Conservation (phyloP, 176 grass and related monocot genomes). For the Hsuehochloa calcarea region DNA sequence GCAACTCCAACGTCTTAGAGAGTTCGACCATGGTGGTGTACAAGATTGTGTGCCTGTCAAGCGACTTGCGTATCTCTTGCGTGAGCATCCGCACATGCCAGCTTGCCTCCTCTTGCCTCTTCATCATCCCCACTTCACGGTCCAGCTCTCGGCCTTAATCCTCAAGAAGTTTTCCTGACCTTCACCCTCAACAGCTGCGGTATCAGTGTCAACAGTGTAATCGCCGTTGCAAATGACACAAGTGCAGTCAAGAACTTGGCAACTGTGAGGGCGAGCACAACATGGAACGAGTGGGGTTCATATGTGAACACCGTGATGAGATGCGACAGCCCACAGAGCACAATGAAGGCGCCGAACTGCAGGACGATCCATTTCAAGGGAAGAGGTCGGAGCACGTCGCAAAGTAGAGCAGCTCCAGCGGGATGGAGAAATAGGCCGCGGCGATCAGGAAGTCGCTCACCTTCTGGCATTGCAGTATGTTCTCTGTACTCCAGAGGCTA, state of each 20-base stretch:
- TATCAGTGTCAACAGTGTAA: slow-evolving; percentile 75
- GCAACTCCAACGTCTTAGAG: slow-evolving; percentile 58
- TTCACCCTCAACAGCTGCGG: slow-evolving; percentile 80
- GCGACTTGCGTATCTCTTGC: slow-evolving; percentile 70
- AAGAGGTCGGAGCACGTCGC: slow-evolving; percentile 69
- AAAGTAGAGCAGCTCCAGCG: slow-evolving; percentile 79
- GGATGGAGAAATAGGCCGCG: slow-evolving; percentile 83
- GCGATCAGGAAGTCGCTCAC: slow-evolving; percentile 82
- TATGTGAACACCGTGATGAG: slow-evolving; percentile 72
- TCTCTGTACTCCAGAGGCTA: slow-evolving; percentile 44
- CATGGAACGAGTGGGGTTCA: slow-evolving; percentile 60
- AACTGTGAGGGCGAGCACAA: slow-evolving; percentile 65
- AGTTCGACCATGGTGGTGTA: slow-evolving; percentile 83
- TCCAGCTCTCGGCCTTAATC: slow-evolving; percentile 67
- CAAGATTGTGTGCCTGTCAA: slow-evolving; percentile 69
- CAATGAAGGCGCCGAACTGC: slow-evolving; percentile 75
- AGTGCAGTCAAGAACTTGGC: slow-evolving; percentile 81
- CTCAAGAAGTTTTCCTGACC: slow-evolving; percentile 77
- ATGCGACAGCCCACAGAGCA: slow-evolving; percentile 74
- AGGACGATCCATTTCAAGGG: slow-evolving; percentile 79
- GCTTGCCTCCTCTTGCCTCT: slow-evolving; percentile 63
- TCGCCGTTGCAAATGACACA: slow-evolving; percentile 61
- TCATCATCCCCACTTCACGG: slow-evolving; percentile 66
- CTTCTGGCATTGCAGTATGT: slow-evolving; percentile 71
- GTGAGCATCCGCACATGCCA: slow-evolving; percentile 89